phyloP scores from a whole-genome alignment of 768 basidiomycete genomes.

The Asterophora parasitica region DNA sequence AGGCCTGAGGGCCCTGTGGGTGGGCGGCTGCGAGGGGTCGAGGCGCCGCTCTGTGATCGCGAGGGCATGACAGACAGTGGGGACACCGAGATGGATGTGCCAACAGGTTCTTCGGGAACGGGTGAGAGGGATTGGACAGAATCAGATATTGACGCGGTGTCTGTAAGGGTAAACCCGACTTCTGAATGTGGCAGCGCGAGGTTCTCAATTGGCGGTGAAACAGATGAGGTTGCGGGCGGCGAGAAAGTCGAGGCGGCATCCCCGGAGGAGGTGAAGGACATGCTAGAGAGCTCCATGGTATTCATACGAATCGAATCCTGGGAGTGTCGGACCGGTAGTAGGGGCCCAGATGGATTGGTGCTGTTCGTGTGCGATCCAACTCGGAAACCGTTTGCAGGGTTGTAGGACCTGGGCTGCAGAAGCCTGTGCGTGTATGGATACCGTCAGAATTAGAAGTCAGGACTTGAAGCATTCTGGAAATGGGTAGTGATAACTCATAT shows the following conservation, averaged over 20 bases:
- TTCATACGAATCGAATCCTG: conserved; percentile 60
- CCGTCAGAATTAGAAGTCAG: conserved; percentile 2
- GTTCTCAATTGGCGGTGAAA: conserved; percentile 6
- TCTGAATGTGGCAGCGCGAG: conserved; percentile 9
- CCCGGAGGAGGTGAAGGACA: conserved; percentile 31
- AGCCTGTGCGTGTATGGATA: conserved; percentile 43
- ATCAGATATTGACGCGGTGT: too few species aligned
- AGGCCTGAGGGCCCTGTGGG: conserved; percentile 32
- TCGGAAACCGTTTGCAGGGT: conserved; percentile 24
- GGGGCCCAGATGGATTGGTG: too few species aligned
- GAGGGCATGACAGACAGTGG: conserved; percentile 13
- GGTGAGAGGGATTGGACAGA: too few species aligned
- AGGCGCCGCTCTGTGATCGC: conserved; percentile 9
- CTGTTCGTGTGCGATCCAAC: too few species aligned
- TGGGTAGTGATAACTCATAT: conserved; percentile 3
- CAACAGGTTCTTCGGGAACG: background rate
- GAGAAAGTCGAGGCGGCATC: background rate
- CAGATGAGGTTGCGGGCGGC: conserved; percentile 9
- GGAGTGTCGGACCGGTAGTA: conserved; percentile 38
- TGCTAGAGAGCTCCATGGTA: conserved; percentile 62
- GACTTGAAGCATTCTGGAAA: conserved; percentile 5
- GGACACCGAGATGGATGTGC: conserved; percentile 9
- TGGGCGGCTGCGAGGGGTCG: conserved; percentile 14
- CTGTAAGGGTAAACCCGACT: too few species aligned
- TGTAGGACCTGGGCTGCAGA: conserved; percentile 52